Evolutionary conservation across 768 basidiomycete genomes (phyloP).

Genomic region (Tulasnella sp.): DNA sequence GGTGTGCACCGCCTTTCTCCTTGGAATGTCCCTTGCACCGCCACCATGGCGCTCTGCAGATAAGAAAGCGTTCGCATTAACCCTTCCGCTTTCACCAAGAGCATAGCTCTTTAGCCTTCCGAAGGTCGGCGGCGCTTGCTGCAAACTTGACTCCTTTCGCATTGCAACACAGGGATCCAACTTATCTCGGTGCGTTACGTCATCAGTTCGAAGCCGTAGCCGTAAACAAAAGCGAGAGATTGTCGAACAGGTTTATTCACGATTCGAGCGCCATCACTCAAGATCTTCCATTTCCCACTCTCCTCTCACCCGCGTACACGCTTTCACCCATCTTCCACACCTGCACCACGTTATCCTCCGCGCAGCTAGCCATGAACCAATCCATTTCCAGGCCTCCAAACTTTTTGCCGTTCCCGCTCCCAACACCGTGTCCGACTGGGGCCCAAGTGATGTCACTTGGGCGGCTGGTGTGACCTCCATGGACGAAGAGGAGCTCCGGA

Average conservation of each 20-base stretch:
- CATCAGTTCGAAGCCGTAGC: too few species aligned
- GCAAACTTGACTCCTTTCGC: too few species aligned
- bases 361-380: slow-evolving; percentile 82
- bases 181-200: too few species aligned
- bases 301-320: slow-evolving; percentile 85
- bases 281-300: slow-evolving; percentile 78
- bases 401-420: not conserved
- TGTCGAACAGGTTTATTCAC: not conserved
- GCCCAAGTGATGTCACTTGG: slow-evolving; percentile 96
- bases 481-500: slow-evolving; percentile 90
- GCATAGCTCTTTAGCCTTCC: too few species aligned
- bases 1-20: too few species aligned
- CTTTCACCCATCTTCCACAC: slow-evolving; percentile 96
- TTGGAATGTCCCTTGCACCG: too few species aligned
- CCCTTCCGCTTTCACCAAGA: too few species aligned
- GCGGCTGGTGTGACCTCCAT: slow-evolving; percentile 86
- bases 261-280: slow-evolving; percentile 46
- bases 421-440: slow-evolving; percentile 33
- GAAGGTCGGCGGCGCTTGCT: too few species aligned
- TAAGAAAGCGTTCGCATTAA: too few species aligned
- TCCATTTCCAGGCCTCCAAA: slow-evolving; percentile 49
- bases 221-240: not conserved
- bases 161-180: too few species aligned
- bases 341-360: slow-evolving; percentile 95
- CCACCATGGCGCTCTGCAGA: too few species aligned